phyloP scores from a whole-genome alignment of 805 yeast genomes.

The Lipomyces chichibuensis region DNA sequence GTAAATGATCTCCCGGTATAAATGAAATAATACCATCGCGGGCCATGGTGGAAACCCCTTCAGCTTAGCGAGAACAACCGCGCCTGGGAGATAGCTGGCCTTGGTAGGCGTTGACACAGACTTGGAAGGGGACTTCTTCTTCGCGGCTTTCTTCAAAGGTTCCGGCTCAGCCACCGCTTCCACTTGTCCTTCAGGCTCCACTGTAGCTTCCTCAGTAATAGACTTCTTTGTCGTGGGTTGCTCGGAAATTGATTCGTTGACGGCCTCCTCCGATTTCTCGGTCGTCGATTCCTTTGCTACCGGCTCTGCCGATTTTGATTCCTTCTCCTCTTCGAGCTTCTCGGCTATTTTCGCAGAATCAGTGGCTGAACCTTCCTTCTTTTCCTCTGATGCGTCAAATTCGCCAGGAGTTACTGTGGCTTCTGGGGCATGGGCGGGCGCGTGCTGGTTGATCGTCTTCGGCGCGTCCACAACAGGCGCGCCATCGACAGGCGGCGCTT shows the following conservation, averaged over 20 bases:
- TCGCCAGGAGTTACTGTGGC: not conserved
- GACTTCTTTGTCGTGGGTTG: not conserved
- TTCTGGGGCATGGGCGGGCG: not conserved
- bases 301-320: slow-evolving; percentile 1
- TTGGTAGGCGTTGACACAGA: slow-evolving; percentile 4
- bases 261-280: not conserved
- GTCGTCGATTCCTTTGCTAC: not conserved
- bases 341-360: not conserved
- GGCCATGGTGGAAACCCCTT: slow-evolving; percentile 94
- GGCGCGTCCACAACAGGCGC: slow-evolving; percentile 11
- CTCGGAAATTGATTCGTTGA: not conserved
- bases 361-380: not conserved
- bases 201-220: not conserved
- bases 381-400: not conserved
- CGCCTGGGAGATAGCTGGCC: slow-evolving; percentile 50
- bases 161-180: slow-evolving; percentile 8
- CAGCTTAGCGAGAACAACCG: slow-evolving; percentile 72
- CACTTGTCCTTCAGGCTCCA: not conserved
- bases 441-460: not conserved
- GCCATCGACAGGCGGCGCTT: slow-evolving; percentile 8
- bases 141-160: not conserved
- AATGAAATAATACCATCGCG: slow-evolving; percentile 58
- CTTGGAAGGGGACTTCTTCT: slow-evolving; percentile 6
- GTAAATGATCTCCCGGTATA: not conserved
- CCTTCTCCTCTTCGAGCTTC: not conserved